phyloP scores from a whole-genome alignment of 2,329 filamentous ascomycete genomes.

The Juglanconis juglandina region DNA sequence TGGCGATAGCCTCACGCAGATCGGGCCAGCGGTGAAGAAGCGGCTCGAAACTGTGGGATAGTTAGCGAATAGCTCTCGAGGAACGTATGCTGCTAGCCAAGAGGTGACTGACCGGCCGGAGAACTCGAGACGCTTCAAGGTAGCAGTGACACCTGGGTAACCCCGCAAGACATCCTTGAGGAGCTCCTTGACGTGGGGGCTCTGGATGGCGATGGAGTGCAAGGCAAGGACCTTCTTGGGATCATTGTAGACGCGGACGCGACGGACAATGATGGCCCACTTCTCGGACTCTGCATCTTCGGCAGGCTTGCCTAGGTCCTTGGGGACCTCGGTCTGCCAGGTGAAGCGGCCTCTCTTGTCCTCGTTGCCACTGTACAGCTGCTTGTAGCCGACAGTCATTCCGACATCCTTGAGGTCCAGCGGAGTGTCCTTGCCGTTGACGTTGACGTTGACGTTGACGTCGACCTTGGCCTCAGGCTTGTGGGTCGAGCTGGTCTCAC shows the following conservation, averaged over 20 bases:
- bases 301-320: neutral
- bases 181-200: neutral
- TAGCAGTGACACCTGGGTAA: neutral
- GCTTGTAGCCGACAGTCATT: neutral
- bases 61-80: neutral
- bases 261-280: neutral
- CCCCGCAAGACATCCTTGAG: neutral
- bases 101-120: neutral
- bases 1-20: neutral
- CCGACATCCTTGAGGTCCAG: neutral
- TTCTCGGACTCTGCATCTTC: neutral
- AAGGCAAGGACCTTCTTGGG: neutral
- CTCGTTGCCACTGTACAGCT: neutral
- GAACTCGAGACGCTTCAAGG: neutral
- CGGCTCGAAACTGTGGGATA: neutral
- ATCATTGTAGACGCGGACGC: neutral
- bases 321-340: neutral
- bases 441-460: neutral
- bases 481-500: neutral
- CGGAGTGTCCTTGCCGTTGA: neutral
- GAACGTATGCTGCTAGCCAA: neutral
- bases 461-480: neutral
- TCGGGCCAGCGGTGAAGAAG: neutral
- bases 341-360: neutral
- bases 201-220: conserved; percentile 1